Evolutionary conservation across 2,329 filamentous ascomycete genomes (phyloP), one percentile per base, ranked within the genome.

Genomic region (Cercospora berteroae): DNA sequence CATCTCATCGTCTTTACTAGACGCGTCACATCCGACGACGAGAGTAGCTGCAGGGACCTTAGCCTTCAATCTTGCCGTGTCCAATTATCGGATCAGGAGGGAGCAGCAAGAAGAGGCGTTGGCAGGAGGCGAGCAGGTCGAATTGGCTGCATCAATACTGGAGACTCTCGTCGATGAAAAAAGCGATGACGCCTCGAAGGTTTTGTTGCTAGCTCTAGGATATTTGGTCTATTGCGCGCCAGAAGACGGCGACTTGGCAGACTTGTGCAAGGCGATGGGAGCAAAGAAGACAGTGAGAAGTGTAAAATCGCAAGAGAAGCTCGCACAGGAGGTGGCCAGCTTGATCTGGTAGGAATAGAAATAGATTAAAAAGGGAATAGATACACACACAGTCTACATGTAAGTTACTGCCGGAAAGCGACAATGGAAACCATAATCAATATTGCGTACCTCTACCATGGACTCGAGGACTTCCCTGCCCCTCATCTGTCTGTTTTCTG

Each of bases 41-140:
- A 88, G 94, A 50, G 90, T 94, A 3, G 91, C 93, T 1, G 92
- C 94, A 0, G 89, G 94, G 0, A 92, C 90, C 1, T 83, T 98
- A 2, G 86, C 94, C 0, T 95, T 93, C 82, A 97, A 98, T 72
- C 80, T 98, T 0, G 86, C 92, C 0, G 82, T 89, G 0, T 85
- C 88, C 2, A 91, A 93, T 74, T 90, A 90, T 73, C 87, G 86
- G 57, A 81, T 86, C 27, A 86, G 91, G 20, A 82, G 86, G 42
- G 84, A 87, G 29, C 83, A 86, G 12, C 80, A 84, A 0, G 80
- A 81, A 5, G 86, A 90, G 57, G 81, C 80, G 0, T 78, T 97
- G 3, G 82, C 87, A 0, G 90, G 92, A 42, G 86, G 84, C 2
- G 88, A 91, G 67, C 90, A 95, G 75, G 87, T 96, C 1, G 93